Percentiles rank a stretch among this genome's conserved stretches.
phyloP scores from a whole-genome alignment of 768 basidiomycete genomes.

The Galerina marginata region DNA sequence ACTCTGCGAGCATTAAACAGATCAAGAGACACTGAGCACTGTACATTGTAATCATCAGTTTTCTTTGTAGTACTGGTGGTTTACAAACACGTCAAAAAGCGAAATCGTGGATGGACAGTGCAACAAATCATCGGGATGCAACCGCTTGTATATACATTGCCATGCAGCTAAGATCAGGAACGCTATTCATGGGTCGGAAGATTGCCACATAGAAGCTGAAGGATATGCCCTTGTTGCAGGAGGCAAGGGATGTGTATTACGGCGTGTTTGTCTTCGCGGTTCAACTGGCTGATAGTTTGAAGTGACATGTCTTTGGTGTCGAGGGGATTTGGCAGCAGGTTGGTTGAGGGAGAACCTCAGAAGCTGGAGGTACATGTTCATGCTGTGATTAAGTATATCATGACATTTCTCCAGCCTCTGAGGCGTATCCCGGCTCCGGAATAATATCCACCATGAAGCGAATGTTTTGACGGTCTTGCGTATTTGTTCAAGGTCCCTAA shows the following conservation, averaged over 20 bases:
- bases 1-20: constrained; percentile 30
- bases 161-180: neutral
- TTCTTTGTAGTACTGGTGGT: too few species aligned
- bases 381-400: constrained; percentile 22
- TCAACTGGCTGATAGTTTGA: neutral
- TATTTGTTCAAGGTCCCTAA: constrained; percentile 22
- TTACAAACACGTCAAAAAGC: too few species aligned
- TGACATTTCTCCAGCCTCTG: constrained; percentile 23
- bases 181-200: neutral
- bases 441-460: constrained; percentile 22
- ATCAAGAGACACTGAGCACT: too few species aligned
- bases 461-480: constrained; percentile 22
- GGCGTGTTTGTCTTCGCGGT: neutral
- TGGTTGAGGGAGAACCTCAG: constrained; percentile 22
- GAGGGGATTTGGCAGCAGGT: neutral
- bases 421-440: constrained; percentile 16
- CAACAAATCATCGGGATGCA: too few species aligned
- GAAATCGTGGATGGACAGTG: too few species aligned
- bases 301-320: neutral
- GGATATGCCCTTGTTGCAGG: neutral
- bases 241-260: neutral
- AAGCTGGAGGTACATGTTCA: constrained; percentile 25
- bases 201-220: neutral
- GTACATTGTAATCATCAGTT: too few species aligned
- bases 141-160: too few species aligned